Conservation (phyloP, 1,284 basidiomycete genomes). For the Moesziomyces antarcticus region DNA sequence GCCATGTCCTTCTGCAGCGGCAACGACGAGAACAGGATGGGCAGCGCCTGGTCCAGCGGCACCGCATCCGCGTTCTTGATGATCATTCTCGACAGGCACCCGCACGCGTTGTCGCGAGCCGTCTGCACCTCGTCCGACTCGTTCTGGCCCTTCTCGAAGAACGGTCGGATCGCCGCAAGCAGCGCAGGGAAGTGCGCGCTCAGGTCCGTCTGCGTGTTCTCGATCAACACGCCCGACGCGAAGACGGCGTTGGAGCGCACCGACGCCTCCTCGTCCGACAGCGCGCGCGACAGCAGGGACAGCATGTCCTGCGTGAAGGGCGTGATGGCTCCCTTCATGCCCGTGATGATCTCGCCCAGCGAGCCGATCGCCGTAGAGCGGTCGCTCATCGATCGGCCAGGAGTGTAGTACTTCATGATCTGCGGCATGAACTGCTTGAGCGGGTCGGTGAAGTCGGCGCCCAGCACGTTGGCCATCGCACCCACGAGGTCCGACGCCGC, state of each 20-base stretch:
- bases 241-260: slow-evolving; percentile 97
- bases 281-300: slow-evolving; percentile 71
- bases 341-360: slow-evolving; percentile 93
- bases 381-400: slow-evolving; percentile 87
- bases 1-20: slow-evolving; percentile 89
- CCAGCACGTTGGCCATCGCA: slow-evolving; percentile 85
- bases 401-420: slow-evolving; percentile 89
- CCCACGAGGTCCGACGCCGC: slow-evolving; percentile 95
- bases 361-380: slow-evolving; percentile 92
- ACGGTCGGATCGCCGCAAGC: slow-evolving; percentile 81
- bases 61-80: slow-evolving; percentile 82
- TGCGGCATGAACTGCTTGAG: slow-evolving; percentile 88
- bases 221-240: slow-evolving; percentile 89
- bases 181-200: slow-evolving; percentile 83
- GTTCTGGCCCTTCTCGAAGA: slow-evolving; percentile 76
- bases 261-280: slow-evolving; percentile 86
- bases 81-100: slow-evolving; percentile 89
- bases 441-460: slow-evolving; percentile 83
- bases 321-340: slow-evolving; percentile 87
- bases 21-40: slow-evolving; percentile 82
- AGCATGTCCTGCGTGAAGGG: slow-evolving; percentile 78
- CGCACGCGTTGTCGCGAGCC: slow-evolving; percentile 94
- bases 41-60: slow-evolving; percentile 87
- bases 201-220: slow-evolving; percentile 86
- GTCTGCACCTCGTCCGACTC: slow-evolving; percentile 78